A percentile compares a stretch with the other conserved stretches of the same genome.
phyloP scores from a whole-genome alignment of 257 asterid genomes.

The Solanum arcanum region DNA sequence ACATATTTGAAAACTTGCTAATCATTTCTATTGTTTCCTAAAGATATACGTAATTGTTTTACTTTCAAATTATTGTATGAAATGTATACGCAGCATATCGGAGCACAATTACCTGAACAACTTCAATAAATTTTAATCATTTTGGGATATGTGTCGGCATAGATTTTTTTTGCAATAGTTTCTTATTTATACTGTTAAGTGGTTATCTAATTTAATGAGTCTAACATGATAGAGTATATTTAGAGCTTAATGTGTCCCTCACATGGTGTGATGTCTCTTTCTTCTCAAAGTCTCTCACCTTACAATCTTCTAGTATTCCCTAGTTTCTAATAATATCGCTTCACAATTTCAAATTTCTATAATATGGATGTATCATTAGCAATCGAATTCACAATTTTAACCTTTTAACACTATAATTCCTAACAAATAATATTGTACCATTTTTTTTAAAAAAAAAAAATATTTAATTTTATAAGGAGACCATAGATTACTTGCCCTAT shows the following conservation, averaged over 20 bases:
- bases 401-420: no score
- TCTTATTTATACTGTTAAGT: not conserved
- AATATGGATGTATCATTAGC: no score
- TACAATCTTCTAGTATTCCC: not conserved
- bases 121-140: not conserved
- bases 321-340: no score
- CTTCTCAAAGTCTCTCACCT: not conserved
- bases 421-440: no score
- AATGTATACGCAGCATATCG: not conserved
- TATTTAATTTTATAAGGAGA: not conserved
- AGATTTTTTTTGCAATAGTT: not conserved
- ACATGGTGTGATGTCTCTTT: not conserved
- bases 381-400: no score
- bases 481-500: not conserved
- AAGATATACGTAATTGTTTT: not conserved
- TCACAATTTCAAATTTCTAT: no score
- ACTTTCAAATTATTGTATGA: not conserved
- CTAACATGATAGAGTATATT: not conserved
- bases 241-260: not conserved
- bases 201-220: not conserved
- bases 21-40: not conserved
- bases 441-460: no score
- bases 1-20: not conserved
- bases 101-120: not conserved
- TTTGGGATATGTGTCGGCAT: not conserved